phyloP scores from a whole-genome alignment of 2,329 filamentous ascomycete species.

The Fusarium burgessii region DNA sequence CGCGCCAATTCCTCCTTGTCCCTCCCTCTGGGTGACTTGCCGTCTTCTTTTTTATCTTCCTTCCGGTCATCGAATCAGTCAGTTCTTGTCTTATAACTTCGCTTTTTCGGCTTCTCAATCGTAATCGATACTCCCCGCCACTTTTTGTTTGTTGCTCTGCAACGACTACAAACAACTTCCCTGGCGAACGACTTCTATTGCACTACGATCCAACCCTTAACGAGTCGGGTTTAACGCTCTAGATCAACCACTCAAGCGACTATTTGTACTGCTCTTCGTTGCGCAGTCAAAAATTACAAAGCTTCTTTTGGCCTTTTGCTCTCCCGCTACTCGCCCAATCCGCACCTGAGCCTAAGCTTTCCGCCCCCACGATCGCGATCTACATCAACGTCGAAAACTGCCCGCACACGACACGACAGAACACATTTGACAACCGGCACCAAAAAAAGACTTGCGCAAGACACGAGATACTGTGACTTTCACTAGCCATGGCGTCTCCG shows the following conservation, averaged over 20 bases:
- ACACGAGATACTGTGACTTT: constrained; percentile 77
- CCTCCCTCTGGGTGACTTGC: constrained; percentile 55
- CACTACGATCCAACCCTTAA: constrained; percentile 16
- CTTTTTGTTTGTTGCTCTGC: constrained; percentile 37
- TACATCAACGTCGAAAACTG: constrained; percentile 19
- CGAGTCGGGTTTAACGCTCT: constrained; percentile 11
- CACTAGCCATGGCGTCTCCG: constrained; percentile 91
- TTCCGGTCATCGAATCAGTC: constrained; percentile 49
- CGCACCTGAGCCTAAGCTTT: constrained; percentile 31
- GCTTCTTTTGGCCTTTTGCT: constrained; percentile 24
- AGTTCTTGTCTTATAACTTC: constrained; percentile 50
- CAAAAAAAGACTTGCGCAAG: constrained; percentile 46
- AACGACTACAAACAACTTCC: constrained; percentile 24
- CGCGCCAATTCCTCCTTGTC: constrained; percentile 56
- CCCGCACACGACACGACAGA: constrained; percentile 40
- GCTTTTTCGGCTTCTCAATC: constrained; percentile 39
- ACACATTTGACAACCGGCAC: constrained; percentile 45
- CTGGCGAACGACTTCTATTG: constrained; percentile 9
- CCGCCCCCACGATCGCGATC: constrained; percentile 37
- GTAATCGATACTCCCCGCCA: constrained; percentile 41
- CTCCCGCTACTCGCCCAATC: constrained; percentile 31
- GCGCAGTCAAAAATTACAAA: constrained; percentile 29
- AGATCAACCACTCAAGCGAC: constrained; percentile 18
- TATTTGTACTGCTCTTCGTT: constrained; percentile 37
- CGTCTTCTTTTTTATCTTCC: constrained; percentile 52